phyloP scores from a whole-genome alignment of 345 rosid genomes.

The Geranium brycei region DNA sequence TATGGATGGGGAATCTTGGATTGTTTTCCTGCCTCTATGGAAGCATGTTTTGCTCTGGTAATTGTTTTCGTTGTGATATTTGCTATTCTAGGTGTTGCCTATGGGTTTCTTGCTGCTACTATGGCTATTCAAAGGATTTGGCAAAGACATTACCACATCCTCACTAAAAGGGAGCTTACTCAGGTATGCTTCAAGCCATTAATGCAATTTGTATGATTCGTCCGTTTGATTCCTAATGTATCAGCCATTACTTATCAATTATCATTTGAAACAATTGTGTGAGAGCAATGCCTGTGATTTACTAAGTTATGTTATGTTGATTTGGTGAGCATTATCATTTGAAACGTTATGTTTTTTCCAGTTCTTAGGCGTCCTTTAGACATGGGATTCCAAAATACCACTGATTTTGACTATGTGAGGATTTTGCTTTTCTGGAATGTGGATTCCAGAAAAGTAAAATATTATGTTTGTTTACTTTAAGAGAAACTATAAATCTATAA shows the following conservation, averaged over 20 bases:
- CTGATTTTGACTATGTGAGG: not conserved
- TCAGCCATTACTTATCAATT: no score
- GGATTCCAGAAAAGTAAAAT: no score
- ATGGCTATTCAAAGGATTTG: constrained; percentile 90
- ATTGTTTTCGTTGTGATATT: constrained; percentile 78
- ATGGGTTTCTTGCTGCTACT: constrained; percentile 90
- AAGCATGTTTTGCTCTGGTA: constrained; percentile 78
- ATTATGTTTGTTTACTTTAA: no score
- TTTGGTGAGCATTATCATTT: not conserved
- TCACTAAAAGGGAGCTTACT: constrained; percentile 81
- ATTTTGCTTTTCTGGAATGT: no score
- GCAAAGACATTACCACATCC: constrained; percentile 94
- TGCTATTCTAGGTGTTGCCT: constrained; percentile 80
- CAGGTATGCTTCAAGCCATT: constrained; percentile 23
- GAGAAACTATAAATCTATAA: no score
- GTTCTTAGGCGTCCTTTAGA: not conserved
- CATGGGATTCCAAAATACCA: not conserved
- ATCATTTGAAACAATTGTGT: no score
- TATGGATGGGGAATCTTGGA: constrained; percentile 96
- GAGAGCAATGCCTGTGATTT: no score
- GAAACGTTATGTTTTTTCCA: not conserved
- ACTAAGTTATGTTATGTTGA: no score
- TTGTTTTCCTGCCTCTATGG: constrained; percentile 94
- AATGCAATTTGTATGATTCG: no score
- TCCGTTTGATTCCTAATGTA: no score